Evolutionary conservation across 2,329 filamentous ascomycete genomes (phyloP), one percentile per base, ranked within the genome.

Genomic region (Fusarium virguliforme): DNA sequence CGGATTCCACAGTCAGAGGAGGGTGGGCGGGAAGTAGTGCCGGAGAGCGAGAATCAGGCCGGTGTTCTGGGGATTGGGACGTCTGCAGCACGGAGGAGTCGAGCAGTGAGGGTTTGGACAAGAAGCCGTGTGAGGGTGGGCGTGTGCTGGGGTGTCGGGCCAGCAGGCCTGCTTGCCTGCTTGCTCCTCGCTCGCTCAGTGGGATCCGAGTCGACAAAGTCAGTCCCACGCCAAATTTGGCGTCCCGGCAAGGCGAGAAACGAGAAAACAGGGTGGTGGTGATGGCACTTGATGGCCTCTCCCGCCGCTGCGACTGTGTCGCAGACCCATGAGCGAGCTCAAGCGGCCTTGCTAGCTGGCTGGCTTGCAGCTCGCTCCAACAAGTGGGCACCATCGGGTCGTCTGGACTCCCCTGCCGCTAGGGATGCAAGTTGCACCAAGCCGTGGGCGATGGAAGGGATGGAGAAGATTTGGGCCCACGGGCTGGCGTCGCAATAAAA

Each of bases 371-470:
- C 55, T 64, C 63, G 63, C 62, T 65, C 54, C 54, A 62, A 61
- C 63, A 66, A 68, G 74, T 73, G 67, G 66, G 30, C 61, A 63
- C 59, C 57, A 60, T 65, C 63, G 64, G 71, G 73, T 72, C 70
- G 72, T 74, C 73, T 72, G 54, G 71, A 67, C 70, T 74, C 48
- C 73, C 74, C 71, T 78, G 74, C 70, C 67, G 64, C 70, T 76
- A 71, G 58, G 69, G 68, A 75, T 73, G 73, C 70, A 60, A 66
- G 62, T 72, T 65, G 67, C 66, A 67, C 70, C 61, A 60, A 70
- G 69, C 67, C 63, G 59, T 67, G 55, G 53, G 53, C 34, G 37
- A 73, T 77, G 64, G 77, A 79, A 77, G 75, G 71, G 78, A 77
- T 74, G 73, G 72, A 76, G 76, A 77, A 79, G 69, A 63, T 66